Percentiles rank a stretch among this genome's conserved stretches.
phyloP scores from a whole-genome alignment of 2,329 filamentous ascomycete genomes.

The Fusarium sp. region DNA sequence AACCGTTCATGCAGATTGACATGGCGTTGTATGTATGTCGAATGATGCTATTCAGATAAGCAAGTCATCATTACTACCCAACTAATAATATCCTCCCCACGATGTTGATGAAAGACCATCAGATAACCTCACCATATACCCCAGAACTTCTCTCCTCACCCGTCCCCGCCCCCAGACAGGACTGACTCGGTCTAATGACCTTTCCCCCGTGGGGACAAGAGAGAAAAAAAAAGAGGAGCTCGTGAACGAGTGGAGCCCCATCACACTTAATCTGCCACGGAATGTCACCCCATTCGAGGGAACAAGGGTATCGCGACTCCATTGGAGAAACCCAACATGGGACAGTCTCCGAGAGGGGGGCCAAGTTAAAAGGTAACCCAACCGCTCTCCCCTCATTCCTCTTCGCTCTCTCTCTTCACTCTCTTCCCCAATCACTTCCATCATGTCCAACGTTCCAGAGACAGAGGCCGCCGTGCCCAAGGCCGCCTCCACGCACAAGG shows the following conservation, averaged over 20 bases:
- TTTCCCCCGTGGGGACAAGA: not conserved
- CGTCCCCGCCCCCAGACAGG: not conserved
- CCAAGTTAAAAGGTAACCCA: not conserved
- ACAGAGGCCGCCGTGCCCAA: not conserved
- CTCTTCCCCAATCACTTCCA: not conserved
- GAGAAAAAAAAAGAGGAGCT: not conserved
- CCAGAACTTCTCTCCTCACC: not conserved
- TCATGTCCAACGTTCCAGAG: not conserved
- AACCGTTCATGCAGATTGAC: not conserved
- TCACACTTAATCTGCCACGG: not conserved
- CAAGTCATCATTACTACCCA: not conserved
- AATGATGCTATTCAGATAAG: not conserved
- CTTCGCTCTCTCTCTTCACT: not conserved
- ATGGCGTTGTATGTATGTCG: not conserved
- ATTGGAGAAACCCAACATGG: not conserved
- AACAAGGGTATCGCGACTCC: not conserved
- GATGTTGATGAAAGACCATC: not conserved
- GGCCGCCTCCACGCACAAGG: not conserved
- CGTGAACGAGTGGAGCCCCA: not conserved
- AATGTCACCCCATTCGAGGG: slow-evolving; percentile 3
- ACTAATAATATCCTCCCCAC: not conserved
- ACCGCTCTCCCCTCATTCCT: not conserved
- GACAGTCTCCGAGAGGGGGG: not conserved
- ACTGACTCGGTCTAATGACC: not conserved
- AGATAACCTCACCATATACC: not conserved